A percentile compares a stretch with the other conserved stretches of the same genome.
phyloP scores from a whole-genome alignment of 73 alveolate genomes.

The Stentor roeselii region DNA sequence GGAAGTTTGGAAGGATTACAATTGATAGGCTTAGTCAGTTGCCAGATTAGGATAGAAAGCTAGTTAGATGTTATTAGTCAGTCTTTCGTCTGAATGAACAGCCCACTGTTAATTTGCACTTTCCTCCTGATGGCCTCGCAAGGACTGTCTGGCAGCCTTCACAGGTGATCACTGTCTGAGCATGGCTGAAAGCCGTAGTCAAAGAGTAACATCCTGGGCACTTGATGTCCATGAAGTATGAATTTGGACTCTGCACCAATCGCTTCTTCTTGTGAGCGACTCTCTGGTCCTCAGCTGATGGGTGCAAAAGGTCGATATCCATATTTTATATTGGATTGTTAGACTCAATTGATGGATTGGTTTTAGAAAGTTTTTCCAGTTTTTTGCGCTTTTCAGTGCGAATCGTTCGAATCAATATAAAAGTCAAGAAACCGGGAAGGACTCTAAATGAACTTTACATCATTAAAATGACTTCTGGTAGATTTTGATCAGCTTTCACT shows the following conservation, averaged over 20 bases:
- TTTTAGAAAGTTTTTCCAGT: no score
- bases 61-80: no score
- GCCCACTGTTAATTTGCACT: constrained; percentile 64
- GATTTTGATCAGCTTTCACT: no score
- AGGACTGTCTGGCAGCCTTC: constrained; percentile 61
- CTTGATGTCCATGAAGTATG: constrained; percentile 83
- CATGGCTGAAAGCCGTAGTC: constrained; percentile 67
- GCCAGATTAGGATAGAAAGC: no score
- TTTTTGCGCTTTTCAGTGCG: no score
- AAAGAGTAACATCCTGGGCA: constrained; percentile 70
- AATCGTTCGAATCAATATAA: no score
- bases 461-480: no score
- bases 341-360: no score
- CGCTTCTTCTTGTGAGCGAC: constrained; percentile 66
- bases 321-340: no score
- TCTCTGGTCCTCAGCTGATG: constrained; percentile 68
- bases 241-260: constrained; percentile 79
- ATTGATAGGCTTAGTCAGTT: constrained; percentile 41
- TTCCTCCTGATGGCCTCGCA: constrained; percentile 82
- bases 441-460: no score
- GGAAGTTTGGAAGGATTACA: constrained; percentile 75
- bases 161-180: constrained; percentile 68
- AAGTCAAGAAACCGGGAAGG: no score
- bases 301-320: constrained; percentile 75
- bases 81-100: constrained; percentile 76